These are phyloP conservation scores for Fraxinus xanthoxyloides DNA, from an alignment of 305 asterid species.

Conservation along the genomic window DNA sequence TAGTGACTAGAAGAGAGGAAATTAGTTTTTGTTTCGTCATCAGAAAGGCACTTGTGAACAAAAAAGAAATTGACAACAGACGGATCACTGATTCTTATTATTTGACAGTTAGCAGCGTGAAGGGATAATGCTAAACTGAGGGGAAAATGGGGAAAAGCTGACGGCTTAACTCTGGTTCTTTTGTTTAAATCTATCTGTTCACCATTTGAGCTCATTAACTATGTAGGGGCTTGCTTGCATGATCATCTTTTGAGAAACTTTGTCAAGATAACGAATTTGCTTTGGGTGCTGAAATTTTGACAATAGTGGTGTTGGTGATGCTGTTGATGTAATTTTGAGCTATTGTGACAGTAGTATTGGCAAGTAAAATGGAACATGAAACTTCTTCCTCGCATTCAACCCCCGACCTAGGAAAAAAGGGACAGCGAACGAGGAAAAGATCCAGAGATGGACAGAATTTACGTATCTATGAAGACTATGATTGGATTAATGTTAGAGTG, in stretches of 20 bases:
- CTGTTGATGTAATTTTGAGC: background rate
- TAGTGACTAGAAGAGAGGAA: background rate
- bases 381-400: background rate
- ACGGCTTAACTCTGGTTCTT: background rate
- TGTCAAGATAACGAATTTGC: background rate
- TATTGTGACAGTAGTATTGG: background rate
- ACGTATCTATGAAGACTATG: background rate
- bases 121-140: background rate
- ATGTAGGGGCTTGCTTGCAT: background rate
- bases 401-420: background rate
- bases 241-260: background rate
- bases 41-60: background rate
- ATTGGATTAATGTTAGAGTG: background rate
- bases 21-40: background rate
- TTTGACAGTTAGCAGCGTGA: background rate
- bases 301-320: background rate
- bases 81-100: background rate
- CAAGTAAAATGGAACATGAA: background rate
- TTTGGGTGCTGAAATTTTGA: background rate
- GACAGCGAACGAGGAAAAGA: background rate
- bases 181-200: background rate
- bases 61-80: background rate
- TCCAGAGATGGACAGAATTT: background rate
- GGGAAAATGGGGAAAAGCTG: background rate
- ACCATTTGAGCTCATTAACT: background rate